Evolutionary conservation across 371 early-diverging fungal genomes (phyloP).

Genomic region (Mucor mucedo): DNA sequence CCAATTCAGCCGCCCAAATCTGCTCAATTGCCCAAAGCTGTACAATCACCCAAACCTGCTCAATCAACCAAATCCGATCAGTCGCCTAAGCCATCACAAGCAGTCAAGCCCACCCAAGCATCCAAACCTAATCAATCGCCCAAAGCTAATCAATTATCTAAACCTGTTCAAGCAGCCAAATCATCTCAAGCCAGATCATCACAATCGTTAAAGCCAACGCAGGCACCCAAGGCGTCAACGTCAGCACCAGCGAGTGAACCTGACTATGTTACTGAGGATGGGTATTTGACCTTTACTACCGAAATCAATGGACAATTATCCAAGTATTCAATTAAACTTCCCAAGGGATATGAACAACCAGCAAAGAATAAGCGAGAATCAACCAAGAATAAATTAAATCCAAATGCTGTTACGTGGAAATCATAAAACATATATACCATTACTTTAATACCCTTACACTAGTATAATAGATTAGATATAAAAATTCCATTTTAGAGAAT

Average conservation of each 20-base stretch:
- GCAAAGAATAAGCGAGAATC: background rate
- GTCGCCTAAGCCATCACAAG: background rate
- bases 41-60: background rate
- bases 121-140: background rate
- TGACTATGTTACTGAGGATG: conserved; percentile 37
- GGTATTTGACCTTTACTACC: conserved; percentile 46
- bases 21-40: background rate
- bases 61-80: background rate
- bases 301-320: conserved; percentile 46
- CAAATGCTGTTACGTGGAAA: conserved; percentile 27
- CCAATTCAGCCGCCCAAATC: background rate
- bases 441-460: conserved; percentile 6
- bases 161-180: background rate
- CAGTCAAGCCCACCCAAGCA: background rate
- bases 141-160: background rate
- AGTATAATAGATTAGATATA: background rate
- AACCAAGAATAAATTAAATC: conserved; percentile 14
- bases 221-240: background rate
- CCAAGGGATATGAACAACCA: conserved; percentile 6
- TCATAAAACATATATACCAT: conserved; percentile 7
- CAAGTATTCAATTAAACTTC: conserved; percentile 42
- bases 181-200: background rate
- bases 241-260: background rate
- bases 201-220: background rate
- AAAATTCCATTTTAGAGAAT: background rate